A percentile compares a stretch with the other conserved stretches of the same genome.
Conservation (phyloP, 495 filamentous ascomycete genomes). For the Saxophila tyrrhenica region DNA sequence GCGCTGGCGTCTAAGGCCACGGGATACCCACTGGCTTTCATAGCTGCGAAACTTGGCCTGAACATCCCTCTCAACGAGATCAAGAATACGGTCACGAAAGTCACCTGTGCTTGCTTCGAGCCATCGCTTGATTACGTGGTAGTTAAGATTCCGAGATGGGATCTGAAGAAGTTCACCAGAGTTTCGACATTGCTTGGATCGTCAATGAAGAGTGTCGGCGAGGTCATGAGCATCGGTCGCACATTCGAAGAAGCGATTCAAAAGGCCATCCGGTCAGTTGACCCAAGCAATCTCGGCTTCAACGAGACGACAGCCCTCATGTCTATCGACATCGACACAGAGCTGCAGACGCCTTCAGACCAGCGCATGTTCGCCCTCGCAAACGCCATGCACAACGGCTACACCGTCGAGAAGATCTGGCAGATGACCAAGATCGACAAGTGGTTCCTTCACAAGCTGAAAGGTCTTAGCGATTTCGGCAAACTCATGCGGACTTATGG, state of each 20-base stretch:
- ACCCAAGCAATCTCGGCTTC: slow-evolving; percentile 92
- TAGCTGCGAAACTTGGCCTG: slow-evolving; percentile 88
- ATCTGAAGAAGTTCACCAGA: slow-evolving; percentile 95
- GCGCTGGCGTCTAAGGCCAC: slow-evolving; percentile 96
- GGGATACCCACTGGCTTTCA: slow-evolving; percentile 92
- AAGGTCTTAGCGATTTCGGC: slow-evolving; percentile 79
- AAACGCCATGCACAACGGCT: slow-evolving; percentile 91
- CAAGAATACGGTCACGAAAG: slow-evolving; percentile 89
- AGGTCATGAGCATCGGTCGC: slow-evolving; percentile 95
- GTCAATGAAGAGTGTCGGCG: slow-evolving; percentile 99
- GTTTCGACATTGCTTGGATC: slow-evolving; percentile 91
- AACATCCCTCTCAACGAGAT: slow-evolving; percentile 95
- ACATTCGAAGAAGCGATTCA: slow-evolving; percentile 98
- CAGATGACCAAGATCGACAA: slow-evolving; percentile 96
- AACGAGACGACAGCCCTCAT: slow-evolving; percentile 85
- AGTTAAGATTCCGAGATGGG: slow-evolving; percentile 98
- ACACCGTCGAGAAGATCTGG: slow-evolving; percentile 92
- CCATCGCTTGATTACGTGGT: slow-evolving; percentile 98
- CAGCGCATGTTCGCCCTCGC: slow-evolving; percentile 96
- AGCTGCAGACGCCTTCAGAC: slow-evolving; percentile 94
- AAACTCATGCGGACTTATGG: slow-evolving; percentile 61
- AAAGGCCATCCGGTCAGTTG: slow-evolving; percentile 90
- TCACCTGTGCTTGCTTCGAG: slow-evolving; percentile 95
- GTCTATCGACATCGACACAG: slow-evolving; percentile 91
- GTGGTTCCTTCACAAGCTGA: slow-evolving; percentile 88